Evolutionary conservation across 768 basidiomycete species (phyloP), one percentile per base, ranked within the genome.

Genomic region (Agaricus sinodeliciosus): DNA sequence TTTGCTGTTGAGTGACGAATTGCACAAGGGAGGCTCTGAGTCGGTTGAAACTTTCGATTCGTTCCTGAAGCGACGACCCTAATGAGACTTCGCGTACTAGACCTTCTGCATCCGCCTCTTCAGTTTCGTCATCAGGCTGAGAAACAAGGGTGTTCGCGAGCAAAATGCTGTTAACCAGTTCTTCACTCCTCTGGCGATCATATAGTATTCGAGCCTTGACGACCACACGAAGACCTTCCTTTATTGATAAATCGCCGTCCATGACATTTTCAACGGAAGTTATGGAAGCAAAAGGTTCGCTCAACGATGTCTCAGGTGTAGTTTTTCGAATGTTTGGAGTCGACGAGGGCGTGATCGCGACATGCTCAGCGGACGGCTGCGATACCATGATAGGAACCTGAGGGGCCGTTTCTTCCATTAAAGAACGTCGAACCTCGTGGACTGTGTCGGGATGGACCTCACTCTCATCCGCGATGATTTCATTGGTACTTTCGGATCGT

Each of bases 101-200:
- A 12, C 66, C 65, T 43, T 74, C 74, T 42, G 74, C 70, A 7
- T 54, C 19, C 41, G 67, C 66, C 39, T 62, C 59, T 22, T 63
- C 62, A 6, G n/a, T n/a, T 34, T 65, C 61, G 53, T 59, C 60
- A 39, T 61, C 68, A 15, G 62, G 66, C 43, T 59, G 58, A 34
- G 65, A 65, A 3, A 74, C 68, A 44, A 80, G 67, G 8, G 75
- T 69, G 62, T 90, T 90, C 27, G 80, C 75, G 58, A 75, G 65
- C 12, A 91, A 69, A 18, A 90, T 72, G 1, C 85, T 85, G 22
- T 76, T 72, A 9, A 86, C 72, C 18, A 80, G 77, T 58, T 86
- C 83, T 37, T 77, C 74, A 18, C 79, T 78, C 9, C 82, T 76
- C 63, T 85, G 82, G 12, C 68, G 72, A 62, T 87, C 84, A 55